Evolutionary conservation across 2,329 filamentous ascomycete species (phyloP).

Genomic region (Sarocladiaceae sp.): DNA sequence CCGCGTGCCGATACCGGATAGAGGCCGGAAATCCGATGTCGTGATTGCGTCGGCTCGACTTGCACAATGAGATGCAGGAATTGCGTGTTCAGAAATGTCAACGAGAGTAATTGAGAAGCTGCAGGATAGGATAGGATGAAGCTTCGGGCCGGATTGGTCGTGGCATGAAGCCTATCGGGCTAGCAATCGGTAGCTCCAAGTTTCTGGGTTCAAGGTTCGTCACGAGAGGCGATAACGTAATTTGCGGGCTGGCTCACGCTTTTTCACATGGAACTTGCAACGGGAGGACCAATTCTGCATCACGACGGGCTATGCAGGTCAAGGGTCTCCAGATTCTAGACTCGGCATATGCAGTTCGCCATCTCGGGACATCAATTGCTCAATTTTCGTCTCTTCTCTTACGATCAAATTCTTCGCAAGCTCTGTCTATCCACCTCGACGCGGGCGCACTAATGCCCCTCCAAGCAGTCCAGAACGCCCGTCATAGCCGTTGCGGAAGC

Average conservation of each 20-base stretch:
- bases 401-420: not conserved
- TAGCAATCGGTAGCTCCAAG: not conserved
- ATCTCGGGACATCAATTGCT: not conserved
- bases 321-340: not conserved
- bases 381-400: no score
- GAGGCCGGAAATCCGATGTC: not conserved
- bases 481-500: not conserved
- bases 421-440: not conserved
- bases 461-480: not conserved
- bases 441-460: not conserved
- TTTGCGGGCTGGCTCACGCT: slow-evolving; percentile 1
- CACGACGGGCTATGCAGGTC: not conserved
- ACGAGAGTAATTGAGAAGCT: not conserved
- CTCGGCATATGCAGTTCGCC: not conserved
- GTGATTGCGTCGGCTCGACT: no score
- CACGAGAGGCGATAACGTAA: slow-evolving; percentile 7
- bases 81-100: not conserved
- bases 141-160: slow-evolving; percentile 3
- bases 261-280: not conserved
- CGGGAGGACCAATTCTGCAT: not conserved
- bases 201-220: not conserved
- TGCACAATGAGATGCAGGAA: not conserved
- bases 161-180: not conserved
- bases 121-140: not conserved
- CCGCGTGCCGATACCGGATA: not conserved